phyloP scores from a whole-genome alignment of 176 grass and related monocot species.

The Oryza longistaminata region DNA sequence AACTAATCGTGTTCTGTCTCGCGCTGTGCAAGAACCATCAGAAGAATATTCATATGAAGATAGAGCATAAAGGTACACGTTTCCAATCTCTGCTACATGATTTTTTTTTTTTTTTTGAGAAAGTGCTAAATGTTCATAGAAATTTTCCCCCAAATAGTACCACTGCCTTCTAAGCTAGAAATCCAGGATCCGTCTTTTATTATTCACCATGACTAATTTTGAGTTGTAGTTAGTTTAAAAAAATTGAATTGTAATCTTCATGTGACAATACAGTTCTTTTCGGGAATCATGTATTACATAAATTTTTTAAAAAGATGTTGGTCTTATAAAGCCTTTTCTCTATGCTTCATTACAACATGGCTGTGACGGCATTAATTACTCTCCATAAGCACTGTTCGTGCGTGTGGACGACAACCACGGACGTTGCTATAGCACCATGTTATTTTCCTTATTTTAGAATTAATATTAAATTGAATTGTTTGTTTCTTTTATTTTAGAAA shows the following conservation, averaged over 20 bases:
- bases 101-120: not conserved
- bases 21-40: constrained; percentile 76
- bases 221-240: not conserved
- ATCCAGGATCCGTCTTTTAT: not conserved
- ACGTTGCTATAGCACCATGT: not conserved
- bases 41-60: constrained; percentile 63
- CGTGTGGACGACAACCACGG: too few relatives aligned
- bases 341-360: not conserved
- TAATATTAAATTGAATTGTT: not conserved
- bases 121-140: not conserved
- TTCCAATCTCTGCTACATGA: not conserved
- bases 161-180: not conserved
- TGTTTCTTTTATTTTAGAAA: not conserved
- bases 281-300: constrained; percentile 23
- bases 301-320: not conserved
- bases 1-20: constrained; percentile 66
- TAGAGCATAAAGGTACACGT: constrained; percentile 15
- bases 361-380: not conserved
- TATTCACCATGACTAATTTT: not conserved
- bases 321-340: not conserved
- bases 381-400: not conserved
- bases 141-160: not conserved
- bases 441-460: not conserved
- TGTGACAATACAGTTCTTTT: constrained; percentile 27
- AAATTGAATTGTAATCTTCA: not conserved